These are phyloP conservation scores for Salix brachista DNA, from an alignment of 345 rosid genomes.

Conservation along the genomic window DNA sequence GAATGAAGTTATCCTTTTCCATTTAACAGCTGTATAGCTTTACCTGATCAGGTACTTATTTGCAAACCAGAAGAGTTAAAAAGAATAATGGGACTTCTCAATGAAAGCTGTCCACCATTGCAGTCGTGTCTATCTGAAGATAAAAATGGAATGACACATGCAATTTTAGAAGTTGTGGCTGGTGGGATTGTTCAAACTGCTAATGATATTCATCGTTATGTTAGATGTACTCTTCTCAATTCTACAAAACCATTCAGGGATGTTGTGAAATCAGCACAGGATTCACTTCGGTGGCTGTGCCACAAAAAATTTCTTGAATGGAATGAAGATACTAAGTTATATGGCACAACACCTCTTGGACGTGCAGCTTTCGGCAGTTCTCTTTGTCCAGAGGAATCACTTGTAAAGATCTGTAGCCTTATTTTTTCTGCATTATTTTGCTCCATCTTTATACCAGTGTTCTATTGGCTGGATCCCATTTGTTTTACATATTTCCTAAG, in stretches of 20 bases:
- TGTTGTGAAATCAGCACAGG: slow-evolving; percentile 97
- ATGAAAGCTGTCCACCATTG: slow-evolving; percentile 80
- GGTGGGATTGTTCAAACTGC: slow-evolving; percentile 97
- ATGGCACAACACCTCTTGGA: slow-evolving; percentile 83
- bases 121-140: slow-evolving; percentile 96
- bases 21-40: slow-evolving; percentile 3
- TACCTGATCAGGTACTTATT: slow-evolving; percentile 60
- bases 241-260: slow-evolving; percentile 88
- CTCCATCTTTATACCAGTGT: not conserved
- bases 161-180: slow-evolving; percentile 97
- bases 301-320: slow-evolving; percentile 85
- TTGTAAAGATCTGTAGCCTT: slow-evolving; percentile 44
- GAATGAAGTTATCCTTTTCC: not conserved
- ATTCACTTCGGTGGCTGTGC: slow-evolving; percentile 96
- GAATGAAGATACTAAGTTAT: slow-evolving; percentile 89
- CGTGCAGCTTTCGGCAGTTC: slow-evolving; percentile 98
- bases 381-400: slow-evolving; percentile 96
- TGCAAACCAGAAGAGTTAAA: slow-evolving; percentile 85
- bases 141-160: slow-evolving; percentile 99
- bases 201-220: slow-evolving; percentile 85
- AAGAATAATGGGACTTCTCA: slow-evolving; percentile 72
- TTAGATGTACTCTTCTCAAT: slow-evolving; percentile 93
- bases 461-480: not conserved
- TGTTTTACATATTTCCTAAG: not conserved
- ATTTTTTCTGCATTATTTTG: not conserved